phyloP scores from a whole-genome alignment of 495 filamentous ascomycete species.

The Trichodelitschia bisporula region DNA sequence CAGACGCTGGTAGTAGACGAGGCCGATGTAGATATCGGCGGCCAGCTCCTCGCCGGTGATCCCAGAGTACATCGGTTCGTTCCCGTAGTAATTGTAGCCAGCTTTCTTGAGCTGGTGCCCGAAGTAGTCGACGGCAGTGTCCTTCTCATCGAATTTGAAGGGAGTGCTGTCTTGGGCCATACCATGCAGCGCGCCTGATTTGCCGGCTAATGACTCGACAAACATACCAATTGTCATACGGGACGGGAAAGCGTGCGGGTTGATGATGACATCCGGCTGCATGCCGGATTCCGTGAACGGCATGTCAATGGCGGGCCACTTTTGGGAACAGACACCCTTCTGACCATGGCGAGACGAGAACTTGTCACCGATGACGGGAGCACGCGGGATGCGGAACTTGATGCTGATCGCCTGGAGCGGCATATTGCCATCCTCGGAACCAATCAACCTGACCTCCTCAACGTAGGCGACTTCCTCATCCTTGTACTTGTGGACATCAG shows the following conservation, averaged over 20 bases:
- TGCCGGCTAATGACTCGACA: conserved; percentile 88
- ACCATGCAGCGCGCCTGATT: conserved; percentile 80
- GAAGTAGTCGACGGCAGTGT: conserved; percentile 86
- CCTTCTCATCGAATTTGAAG: conserved; percentile 78
- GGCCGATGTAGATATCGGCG: conserved; percentile 86
- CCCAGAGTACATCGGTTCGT: conserved; percentile 92
- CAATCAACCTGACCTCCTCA: conserved; percentile 79
- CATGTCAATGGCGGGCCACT: conserved; percentile 88
- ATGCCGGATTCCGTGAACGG: conserved; percentile 94
- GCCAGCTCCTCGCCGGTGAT: conserved; percentile 86
- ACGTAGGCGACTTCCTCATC: conserved; percentile 67
- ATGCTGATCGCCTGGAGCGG: conserved; percentile 67
- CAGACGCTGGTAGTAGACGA: conserved; percentile 93
- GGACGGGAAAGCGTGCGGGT: conserved; percentile 98
- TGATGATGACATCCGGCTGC: conserved; percentile 94
- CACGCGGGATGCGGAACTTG: conserved; percentile 76
- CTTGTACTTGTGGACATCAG: conserved; percentile 75
- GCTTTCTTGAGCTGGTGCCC: conserved; percentile 82
- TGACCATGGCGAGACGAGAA: conserved; percentile 96
- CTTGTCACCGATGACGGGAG: conserved; percentile 90
- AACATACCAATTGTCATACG: conserved; percentile 99
- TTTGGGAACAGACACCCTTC: conserved; percentile 92
- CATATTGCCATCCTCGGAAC: conserved; percentile 53
- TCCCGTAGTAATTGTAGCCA: conserved; percentile 94
- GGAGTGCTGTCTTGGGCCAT: conserved; percentile 86